Evolutionary conservation across 2,329 filamentous ascomycete genomes (phyloP), one percentile per base, ranked within the genome.

Genomic region (Macrophomina phaseolina): DNA sequence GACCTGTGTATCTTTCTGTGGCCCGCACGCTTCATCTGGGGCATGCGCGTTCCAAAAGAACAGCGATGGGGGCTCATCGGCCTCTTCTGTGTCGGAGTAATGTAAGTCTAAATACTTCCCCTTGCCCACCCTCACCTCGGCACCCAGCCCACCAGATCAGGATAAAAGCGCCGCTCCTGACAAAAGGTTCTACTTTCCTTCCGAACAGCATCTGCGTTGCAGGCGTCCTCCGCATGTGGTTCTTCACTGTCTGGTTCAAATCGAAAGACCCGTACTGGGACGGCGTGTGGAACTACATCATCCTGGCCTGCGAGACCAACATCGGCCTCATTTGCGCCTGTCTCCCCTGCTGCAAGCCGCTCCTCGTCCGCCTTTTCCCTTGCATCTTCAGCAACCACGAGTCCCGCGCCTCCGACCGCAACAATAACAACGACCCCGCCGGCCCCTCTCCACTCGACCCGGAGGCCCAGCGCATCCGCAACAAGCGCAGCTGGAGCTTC

Each of bases 311-410:
- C 30, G 76, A 77, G 64, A 69, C 69, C 45, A 70, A 72, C 46
- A 34, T 75, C 3, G 76, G 73, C n/a, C 74, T 77, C 7, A 70
- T 71, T 8, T 76, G 74, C 51, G 75, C 74, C 38, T 77, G 73
- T 45, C 71, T 77, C 4, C 74, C 74, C 1, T 72, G 72, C 40
- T 74, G 72, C 68, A 77, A 77, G 64, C 76, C 76, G 3, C 68
- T 77, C 8, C 67, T 77, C 66, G 71, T 72, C 52, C 63, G 60
- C 12, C 34, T 75, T 18, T 88, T 93, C 66, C 86, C 91, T 38
- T 62, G 36, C 55, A 30, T 51, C 48, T 61, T 63, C 65, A 32
- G 42, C 65, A 53, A 56, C 23, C 23, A 18, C 42, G 30, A 61
- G 5, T 60, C 40, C 2, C 56, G 56, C 12, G 28, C 28, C 18